A percentile compares a stretch with the other conserved stretches of the same genome.
phyloP scores from a whole-genome alignment of 345 rosid species.

The Eucalyptus marginata region DNA sequence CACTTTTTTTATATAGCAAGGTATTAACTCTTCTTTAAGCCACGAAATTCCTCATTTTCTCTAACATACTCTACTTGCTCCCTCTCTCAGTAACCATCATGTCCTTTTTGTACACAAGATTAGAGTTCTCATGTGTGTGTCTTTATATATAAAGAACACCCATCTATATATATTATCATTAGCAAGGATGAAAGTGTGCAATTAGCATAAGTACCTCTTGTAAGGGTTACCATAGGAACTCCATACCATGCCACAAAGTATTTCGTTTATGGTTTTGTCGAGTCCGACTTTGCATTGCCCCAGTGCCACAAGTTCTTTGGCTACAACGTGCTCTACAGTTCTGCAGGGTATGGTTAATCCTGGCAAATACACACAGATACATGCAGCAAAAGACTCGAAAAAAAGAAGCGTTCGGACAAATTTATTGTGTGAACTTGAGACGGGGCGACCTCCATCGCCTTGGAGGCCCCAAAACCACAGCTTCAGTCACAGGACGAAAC shows the following conservation, averaged over 20 bases:
- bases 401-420: not conserved
- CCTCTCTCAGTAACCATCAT: not conserved
- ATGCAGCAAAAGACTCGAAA: not conserved
- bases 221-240: not conserved
- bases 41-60: not conserved
- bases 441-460: not conserved
- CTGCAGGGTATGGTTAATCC: not conserved
- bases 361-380: not conserved
- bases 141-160: no score
- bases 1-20: not conserved
- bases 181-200: not conserved
- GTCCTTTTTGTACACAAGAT: not conserved
- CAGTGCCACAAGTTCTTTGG: not conserved
- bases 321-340: not conserved
- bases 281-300: not conserved
- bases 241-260: not conserved
- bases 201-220: not conserved
- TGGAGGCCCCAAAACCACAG: not conserved
- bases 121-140: not conserved
- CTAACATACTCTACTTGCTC: not conserved
- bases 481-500: not conserved
- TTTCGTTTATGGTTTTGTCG: not conserved
- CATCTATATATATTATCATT: no score
- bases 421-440: not conserved
- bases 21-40: not conserved